Base-by-base conservation (phyloP, 768 basidiomycete genomes). In the Stropharia rugosoannulata region DNA sequence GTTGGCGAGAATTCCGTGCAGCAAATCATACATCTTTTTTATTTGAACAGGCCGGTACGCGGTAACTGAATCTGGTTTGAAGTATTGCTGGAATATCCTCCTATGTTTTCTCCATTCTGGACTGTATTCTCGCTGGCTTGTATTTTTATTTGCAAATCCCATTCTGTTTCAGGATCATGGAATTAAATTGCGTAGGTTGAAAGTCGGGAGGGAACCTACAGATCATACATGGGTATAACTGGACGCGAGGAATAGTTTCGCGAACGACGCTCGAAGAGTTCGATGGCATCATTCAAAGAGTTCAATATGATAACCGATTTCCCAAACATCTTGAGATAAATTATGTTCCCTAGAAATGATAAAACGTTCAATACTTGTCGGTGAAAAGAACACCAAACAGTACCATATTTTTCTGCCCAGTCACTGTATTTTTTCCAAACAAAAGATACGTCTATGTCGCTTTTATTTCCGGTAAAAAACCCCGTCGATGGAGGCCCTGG, bases 141-240 rank as follows among this genome's bases (percentile, higher is more conserved):
- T 61, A 41, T 70, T 67, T 52, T 70, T 72, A 37, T 69, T 70
- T 22, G 29, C 11, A 67, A 71, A 75, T 29, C 73, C 72, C 68
- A 72, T 69, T 32, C 49, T 63, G 22, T 32, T 16, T 16, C n/a
- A 1, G 25, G 29, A 16, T 12, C 6, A 29, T 32, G 11, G 11
- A n/a, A 5, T 16, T 35, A 15, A 36, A n/a, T 5, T 4, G 11
- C 11, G 29, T 27, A 50, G 11, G 13, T 38, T 6, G 15, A 18
- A 13, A 16, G 16, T 7, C 36, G 7, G 15, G 35, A 7, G n/a
- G 15, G 4, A 19, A 40, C 41, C 9, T 44, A 59, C 44, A 65
- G 22, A 12, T 58, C 45, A 1, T 51, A 35, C 37, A 56, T 42
- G 12, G 54, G 51, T 2, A 47, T 39, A 9, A 43, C 11, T 3